Percentiles rank a stretch among this genome's conserved stretches.
phyloP scores from a whole-genome alignment of 345 rosid genomes.

The Citrus medica region DNA sequence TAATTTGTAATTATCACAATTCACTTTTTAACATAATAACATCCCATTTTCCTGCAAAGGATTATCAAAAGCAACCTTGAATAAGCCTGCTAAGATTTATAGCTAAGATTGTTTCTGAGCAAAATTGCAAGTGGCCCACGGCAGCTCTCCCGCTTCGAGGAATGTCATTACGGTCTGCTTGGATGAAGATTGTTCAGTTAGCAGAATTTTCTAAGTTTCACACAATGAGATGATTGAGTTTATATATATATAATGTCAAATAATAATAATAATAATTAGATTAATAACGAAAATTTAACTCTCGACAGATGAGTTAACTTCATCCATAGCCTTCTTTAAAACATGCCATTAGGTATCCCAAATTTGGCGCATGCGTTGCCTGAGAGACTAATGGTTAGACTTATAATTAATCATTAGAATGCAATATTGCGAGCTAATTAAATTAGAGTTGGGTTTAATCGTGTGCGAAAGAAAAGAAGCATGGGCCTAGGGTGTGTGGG shows the following conservation, averaged over 20 bases:
- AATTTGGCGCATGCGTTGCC: not conserved
- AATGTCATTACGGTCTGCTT: too few relatives aligned
- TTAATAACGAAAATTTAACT: too few relatives aligned
- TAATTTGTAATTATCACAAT: not conserved
- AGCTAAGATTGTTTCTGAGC: not conserved
- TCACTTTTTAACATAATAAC: not conserved
- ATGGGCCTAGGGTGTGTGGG: not conserved
- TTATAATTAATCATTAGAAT: constrained; percentile 3
- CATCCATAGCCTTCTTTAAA: too few relatives aligned
- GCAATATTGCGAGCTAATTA: not conserved
- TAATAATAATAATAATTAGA: too few relatives aligned
- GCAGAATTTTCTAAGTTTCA: too few relatives aligned
- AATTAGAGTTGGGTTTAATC: not conserved
- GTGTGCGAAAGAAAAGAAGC: not conserved
- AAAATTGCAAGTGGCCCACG: not conserved
- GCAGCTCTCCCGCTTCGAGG: too few relatives aligned
- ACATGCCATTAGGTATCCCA: too few relatives aligned
- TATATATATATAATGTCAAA: too few relatives aligned
- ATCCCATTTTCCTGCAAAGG: not conserved
- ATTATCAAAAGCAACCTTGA: not conserved
- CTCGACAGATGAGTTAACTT: too few relatives aligned
- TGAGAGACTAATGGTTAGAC: not conserved
- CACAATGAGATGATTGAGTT: too few relatives aligned
- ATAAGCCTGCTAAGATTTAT: not conserved
- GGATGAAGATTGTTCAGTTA: too few relatives aligned